Evolutionary conservation across 1,284 basidiomycete genomes (phyloP), one percentile per base, ranked within the genome.

Genomic region (Prillingera fragicola): DNA sequence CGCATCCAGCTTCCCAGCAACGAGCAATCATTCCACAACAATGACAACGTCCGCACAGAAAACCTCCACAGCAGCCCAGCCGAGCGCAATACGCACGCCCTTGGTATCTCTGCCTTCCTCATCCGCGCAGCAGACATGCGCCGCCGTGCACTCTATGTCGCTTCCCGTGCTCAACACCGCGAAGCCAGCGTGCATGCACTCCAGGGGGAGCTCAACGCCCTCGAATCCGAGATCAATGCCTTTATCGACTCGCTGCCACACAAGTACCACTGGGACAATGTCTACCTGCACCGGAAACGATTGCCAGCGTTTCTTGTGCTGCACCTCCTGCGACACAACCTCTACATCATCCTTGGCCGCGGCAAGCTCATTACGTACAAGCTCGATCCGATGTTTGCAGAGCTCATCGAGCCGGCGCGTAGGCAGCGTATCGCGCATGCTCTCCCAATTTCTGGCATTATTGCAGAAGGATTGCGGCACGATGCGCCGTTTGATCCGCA

Each of bases 251-350:
- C 38, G 18, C 31, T 45, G 7, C 43, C 43, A 10, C 25, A 23
- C 9, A n/a, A 33, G 19, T 45, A 39, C 38, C 5, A 35, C 14
- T 40, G 34, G 26, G 43, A 45, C 38, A 45, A 40, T 17, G 25
- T 35, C n/a, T 31, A 34, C 17, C 32, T 35, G 17, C 37, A 45
- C 38, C 38, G 25, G 17, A 23, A 33, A 17, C 38, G 37, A 12
- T 10, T 39, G 22, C 43, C 43, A 13, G 33, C 38, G 17, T 45
- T 35, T 23, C 14, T 45, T 12, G 29, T 26, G 6, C 27, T 38
- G 14, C 46, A 52, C 24, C 17, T 34, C n/a, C 33, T 52, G 5
- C 54, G 47, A n/a, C 54, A 52, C 44, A 55, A 52, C 24, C 41
- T 50, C 18, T 55, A 41, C 36, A 31, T 55, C 38, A 50, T 55